Percentiles rank a stretch among this genome's conserved stretches.
These are phyloP conservation scores for Trichoderma aggressivum DNA, from an alignment of 2,329 filamentous ascomycete species.

Conservation along the genomic window DNA sequence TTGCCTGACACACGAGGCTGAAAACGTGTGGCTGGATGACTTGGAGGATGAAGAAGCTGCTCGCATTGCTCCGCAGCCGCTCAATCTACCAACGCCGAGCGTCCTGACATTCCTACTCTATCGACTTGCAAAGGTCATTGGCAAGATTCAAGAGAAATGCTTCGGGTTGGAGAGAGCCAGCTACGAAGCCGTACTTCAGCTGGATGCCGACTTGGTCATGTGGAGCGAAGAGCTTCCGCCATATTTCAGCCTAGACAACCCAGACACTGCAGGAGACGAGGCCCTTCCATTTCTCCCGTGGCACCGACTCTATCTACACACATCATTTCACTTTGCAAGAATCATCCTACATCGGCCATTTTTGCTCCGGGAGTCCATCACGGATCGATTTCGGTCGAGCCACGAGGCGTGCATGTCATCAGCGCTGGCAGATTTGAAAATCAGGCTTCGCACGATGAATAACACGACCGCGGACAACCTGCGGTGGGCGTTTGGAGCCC, in stretches of 20 bases:
- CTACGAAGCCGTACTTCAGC: constrained; percentile 4
- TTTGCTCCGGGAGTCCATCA: not conserved
- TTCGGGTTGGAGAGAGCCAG: not conserved
- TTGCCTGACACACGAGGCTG: not conserved
- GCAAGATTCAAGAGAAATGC: constrained; percentile 4
- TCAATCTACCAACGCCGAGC: not conserved
- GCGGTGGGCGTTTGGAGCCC: constrained; percentile 1
- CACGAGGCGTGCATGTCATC: constrained; percentile 11
- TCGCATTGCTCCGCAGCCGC: not conserved
- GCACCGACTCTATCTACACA: not conserved
- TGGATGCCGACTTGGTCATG: not conserved
- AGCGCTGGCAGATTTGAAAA: constrained; percentile 1
- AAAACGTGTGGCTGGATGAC: constrained; percentile 10
- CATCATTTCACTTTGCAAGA: constrained; percentile 7
- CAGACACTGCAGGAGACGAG: not conserved
- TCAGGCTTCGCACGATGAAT: not conserved
- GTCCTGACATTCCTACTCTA: not conserved
- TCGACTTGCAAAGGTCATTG: constrained; percentile 4
- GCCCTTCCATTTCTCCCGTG: not conserved
- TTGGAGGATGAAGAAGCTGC: not conserved
- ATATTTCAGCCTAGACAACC: constrained; percentile 1
- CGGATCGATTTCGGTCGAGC: not conserved
- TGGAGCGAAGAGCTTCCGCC: constrained; percentile 1
- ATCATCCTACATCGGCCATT: constrained; percentile 3
- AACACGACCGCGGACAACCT: not conserved